Conservation (phyloP, 106 monocot species). For the Apostasia shenzhenica region DNA sequence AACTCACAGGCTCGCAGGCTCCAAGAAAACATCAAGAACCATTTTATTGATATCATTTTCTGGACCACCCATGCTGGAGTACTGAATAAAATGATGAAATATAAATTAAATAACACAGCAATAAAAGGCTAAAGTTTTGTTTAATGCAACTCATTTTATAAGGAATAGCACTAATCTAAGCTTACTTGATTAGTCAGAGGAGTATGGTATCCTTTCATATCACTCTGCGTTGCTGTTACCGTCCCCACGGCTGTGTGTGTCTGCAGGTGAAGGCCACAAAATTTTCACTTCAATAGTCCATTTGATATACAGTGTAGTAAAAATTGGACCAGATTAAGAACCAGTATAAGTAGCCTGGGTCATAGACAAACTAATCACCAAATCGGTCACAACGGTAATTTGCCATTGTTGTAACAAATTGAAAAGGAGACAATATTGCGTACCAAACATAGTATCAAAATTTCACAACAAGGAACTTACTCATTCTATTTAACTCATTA, state of each 20-base stretch:
- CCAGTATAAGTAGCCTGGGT: no score
- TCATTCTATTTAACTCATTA: no score
- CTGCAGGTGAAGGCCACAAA: neutral
- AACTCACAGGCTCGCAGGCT: conserved; percentile 10
- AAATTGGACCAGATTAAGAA: no score
- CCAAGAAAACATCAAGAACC: conserved; percentile 11
- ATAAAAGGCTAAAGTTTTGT: neutral
- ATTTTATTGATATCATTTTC: conserved; percentile 6
- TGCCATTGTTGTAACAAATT: no score
- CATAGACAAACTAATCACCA: no score
- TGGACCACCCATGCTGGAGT: neutral
- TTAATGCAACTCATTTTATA: neutral
- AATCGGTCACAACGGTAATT: no score
- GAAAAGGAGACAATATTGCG: no score
- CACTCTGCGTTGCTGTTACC: conserved; percentile 3
- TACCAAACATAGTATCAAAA: no score
- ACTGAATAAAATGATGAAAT: neutral
- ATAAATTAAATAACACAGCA: neutral
- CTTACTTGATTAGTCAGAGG: conserved; percentile 9
- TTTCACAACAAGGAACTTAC: no score
- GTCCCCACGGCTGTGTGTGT: conserved; percentile 1
- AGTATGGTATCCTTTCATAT: conserved; percentile 13
- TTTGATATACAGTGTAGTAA: no score
- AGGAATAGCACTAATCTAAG: neutral
- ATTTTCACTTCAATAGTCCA: no score